Evolutionary conservation across 2,329 filamentous ascomycete genomes (phyloP), one percentile per base, ranked within the genome.

Genomic region (Botryotinia globosa): DNA sequence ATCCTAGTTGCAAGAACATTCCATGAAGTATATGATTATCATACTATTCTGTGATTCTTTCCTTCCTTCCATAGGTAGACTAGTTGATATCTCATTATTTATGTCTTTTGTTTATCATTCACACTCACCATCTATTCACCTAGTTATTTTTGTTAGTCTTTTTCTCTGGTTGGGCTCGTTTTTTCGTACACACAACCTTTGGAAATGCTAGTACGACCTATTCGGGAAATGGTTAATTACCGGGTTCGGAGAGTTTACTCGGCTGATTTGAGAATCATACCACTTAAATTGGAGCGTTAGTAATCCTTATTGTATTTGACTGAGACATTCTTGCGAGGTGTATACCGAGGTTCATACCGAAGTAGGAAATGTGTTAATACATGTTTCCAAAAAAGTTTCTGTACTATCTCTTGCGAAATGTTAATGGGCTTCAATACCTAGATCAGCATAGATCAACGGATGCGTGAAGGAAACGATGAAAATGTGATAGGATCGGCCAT

Each of bases 281-380:
- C 48, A 68, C 51, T 32, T 58, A 56, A 44, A 68, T 58, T 42
- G 65, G 65, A 29, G 65, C 29, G 20, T 67, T 32, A 4, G n/a
- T 10, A 16, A 42, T 54, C 25, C 34, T 42, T 56, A 4, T 29
- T 56, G 42, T 32, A 29, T n/a, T 22, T 2, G 6, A 22, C 54
- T 37, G 34, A 37, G 48, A 56, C 20, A 56, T 67, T 18, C 34
- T 56, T 44, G 18, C 48, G 65, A 42, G 9, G n/a, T 37, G 64
- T 39, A n/a, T n/a, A 22, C 18, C 48, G 48, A 51, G 48, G 48
- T 56, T 14, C 8, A 16, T 34, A 29, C 16, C 34, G 16, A 29
- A 9, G 34, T 39, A 42, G n/a, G 7, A 56, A 56, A n/a, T 3
- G 12, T 32, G 3, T 22, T 32, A 32, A 16, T 3, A 3, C 10